Percentiles rank a stretch among this genome's conserved stretches.
These are phyloP conservation scores for peach (Prunus persica) DNA, from an alignment of 306 rosid species.

Conservation along the genomic window DNA sequence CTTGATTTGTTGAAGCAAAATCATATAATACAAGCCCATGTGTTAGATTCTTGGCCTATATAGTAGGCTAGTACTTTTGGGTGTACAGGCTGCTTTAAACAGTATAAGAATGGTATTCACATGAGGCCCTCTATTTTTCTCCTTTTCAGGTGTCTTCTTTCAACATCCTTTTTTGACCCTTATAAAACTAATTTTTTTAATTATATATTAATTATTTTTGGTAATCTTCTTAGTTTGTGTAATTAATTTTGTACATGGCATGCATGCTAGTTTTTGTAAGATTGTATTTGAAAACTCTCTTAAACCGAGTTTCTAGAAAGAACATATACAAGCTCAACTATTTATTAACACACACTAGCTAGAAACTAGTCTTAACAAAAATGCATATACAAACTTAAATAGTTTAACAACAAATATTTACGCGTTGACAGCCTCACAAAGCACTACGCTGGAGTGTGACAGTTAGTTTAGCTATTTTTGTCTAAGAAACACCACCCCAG, in stretches of 20 bases:
- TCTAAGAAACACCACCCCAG: neutral
- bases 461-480: neutral
- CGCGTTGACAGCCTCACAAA: neutral
- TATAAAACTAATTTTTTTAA: neutral
- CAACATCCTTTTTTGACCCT: neutral
- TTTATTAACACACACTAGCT: neutral
- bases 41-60: slow-evolving; percentile 68
- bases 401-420: neutral
- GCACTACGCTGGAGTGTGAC: neutral
- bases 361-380: neutral
- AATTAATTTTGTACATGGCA: neutral
- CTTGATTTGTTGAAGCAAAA: slow-evolving; percentile 48
- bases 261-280: neutral
- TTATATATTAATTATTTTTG: neutral
- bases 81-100: slow-evolving; percentile 35
- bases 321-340: no score
- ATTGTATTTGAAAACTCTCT: no score
- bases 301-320: no score
- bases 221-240: neutral
- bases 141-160: slow-evolving; percentile 25
- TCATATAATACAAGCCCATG: slow-evolving; percentile 58
- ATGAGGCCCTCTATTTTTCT: slow-evolving; percentile 32
- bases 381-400: neutral
- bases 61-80: slow-evolving; percentile 34
- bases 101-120: slow-evolving; percentile 57